Percentiles rank a stretch among this genome's conserved stretches.
phyloP scores from a whole-genome alignment of 495 filamentous ascomycete species.

The Podospora australis region DNA sequence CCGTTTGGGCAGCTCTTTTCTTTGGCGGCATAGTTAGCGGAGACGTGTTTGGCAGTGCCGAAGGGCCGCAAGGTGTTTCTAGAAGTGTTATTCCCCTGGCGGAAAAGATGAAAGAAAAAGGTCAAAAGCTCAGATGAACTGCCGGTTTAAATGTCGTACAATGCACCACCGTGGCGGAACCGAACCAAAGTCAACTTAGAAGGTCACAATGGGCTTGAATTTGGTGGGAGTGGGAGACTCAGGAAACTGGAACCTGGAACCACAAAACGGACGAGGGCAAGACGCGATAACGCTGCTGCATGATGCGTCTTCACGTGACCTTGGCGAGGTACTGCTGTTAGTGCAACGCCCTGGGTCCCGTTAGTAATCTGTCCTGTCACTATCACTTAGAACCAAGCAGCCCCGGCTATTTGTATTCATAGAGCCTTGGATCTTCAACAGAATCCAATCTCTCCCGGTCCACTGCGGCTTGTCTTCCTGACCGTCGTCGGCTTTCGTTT shows the following conservation, averaged over 20 bases:
- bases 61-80: background rate
- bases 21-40: background rate
- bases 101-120: background rate
- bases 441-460: too few relatives aligned
- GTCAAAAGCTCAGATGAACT: background rate
- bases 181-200: background rate
- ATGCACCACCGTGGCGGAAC: background rate
- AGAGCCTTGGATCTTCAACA: too few relatives aligned
- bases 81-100: background rate
- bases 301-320: conserved; percentile 2
- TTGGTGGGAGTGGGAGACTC: background rate
- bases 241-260: background rate
- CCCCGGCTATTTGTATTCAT: too few relatives aligned
- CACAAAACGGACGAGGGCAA: background rate
- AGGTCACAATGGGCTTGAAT: background rate
- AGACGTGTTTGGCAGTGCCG: background rate
- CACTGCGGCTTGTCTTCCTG: too few relatives aligned
- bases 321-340: too few relatives aligned
- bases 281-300: background rate
- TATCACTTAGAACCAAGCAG: too few relatives aligned
- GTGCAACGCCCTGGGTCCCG: too few relatives aligned
- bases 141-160: background rate
- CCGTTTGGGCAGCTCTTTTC: background rate
- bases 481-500: too few relatives aligned
- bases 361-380: too few relatives aligned